Evolutionary conservation across 1,284 basidiomycete genomes (phyloP), one percentile per base, ranked within the genome.

Genomic region (Ceratobasidium sp.): DNA sequence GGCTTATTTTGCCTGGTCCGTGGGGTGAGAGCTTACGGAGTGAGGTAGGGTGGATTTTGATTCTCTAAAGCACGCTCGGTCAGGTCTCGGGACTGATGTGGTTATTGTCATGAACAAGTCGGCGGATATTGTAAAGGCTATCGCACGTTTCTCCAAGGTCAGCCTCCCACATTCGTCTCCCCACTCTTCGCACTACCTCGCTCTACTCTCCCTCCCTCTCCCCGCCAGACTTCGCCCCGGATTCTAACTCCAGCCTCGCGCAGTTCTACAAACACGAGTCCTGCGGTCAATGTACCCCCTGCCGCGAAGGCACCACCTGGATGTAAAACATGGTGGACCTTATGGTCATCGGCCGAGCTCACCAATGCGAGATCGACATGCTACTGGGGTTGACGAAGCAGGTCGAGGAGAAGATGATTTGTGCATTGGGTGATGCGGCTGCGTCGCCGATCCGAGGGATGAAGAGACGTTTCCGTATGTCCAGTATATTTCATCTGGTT

Each of bases 51-150:
- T 99, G 97, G 97, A 99, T 87, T 99, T 94, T 84, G 97, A 99
- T 86, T 98, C 97, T 8, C 89, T 99, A 78, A 97, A 97, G 85
- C 97, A 99, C 84, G 92, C 95, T 20, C 94, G 96, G 83, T 94
- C 95, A 23, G 96, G 96, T 85, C 91, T 99, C 80, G 97, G 97
- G 41, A 99, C 97, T 0, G 97, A 98, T 79, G 97, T 98, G 23
- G 96, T 99, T 80, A 99, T 99, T 81, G 97, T 99, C 81, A 99
- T 99, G 97, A 93, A 99, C 89, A 96, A 98, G 88, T 93, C 92
- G 81, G 98, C 97, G 52, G 97, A 99, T 84, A 93, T 99, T 77
- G 91, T n/a, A n/a, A 87, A 90, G 66, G 97, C 96, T 79, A 99
- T 99, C 81, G 94, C 97, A 14, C 93, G 97, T 64, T 98, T 99